A percentile compares a stretch with the other conserved stretches of the same genome.
Conservation (phyloP, 1,284 basidiomycete genomes). For the Ustilago loliicola region DNA sequence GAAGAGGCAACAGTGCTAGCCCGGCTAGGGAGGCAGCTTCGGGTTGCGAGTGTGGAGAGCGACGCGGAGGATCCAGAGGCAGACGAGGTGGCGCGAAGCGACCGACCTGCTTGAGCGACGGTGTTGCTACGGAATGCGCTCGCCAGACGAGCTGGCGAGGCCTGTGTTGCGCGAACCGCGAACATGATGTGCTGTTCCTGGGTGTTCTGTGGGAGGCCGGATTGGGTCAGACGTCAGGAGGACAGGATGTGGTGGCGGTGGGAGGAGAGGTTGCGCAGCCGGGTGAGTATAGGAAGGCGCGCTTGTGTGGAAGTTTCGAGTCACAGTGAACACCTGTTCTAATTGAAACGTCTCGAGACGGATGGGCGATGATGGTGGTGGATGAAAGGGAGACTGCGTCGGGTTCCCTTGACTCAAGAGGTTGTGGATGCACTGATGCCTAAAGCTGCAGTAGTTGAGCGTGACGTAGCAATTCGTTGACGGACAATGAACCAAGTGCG, state of each 20-base stretch:
- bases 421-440: background rate
- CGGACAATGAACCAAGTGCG: constrained; percentile 8
- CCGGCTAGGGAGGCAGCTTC: constrained; percentile 21
- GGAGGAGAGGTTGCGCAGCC: background rate
- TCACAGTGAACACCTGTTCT: background rate
- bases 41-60: constrained; percentile 25
- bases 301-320: background rate
- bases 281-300: background rate
- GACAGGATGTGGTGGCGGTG: background rate
- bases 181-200: constrained; percentile 28
- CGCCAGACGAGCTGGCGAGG: constrained; percentile 46
- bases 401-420: background rate
- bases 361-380: background rate
- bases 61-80: constrained; percentile 26
- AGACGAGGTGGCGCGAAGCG: constrained; percentile 28
- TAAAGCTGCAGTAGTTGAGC: background rate
- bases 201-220: background rate
- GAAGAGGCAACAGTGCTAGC: constrained; percentile 23
- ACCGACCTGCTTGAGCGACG: constrained; percentile 21
- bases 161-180: constrained; percentile 37
- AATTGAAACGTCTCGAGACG: background rate
- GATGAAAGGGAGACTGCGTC: background rate
- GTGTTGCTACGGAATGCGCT: constrained; percentile 28
- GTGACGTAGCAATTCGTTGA: constrained; percentile 14
- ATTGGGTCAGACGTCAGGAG: background rate